phyloP scores from a whole-genome alignment of 306 rosid species.

The Quercus cerris region DNA sequence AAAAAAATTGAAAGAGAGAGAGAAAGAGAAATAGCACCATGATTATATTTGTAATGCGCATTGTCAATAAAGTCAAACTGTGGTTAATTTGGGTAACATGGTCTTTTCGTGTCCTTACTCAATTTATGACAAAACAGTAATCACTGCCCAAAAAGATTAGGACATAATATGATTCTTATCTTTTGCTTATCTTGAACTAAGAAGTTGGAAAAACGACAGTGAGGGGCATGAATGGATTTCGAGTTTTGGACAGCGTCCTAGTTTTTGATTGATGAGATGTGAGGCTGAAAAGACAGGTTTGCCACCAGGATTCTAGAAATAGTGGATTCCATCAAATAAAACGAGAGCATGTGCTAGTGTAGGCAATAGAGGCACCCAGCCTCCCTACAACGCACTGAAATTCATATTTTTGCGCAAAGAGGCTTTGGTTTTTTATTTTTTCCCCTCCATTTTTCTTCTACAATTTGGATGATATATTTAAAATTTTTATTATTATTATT shows the following conservation, averaged over 20 bases:
- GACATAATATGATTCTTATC: constrained; percentile 7
- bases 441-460: no score
- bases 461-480: no score
- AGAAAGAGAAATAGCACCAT: constrained; percentile 12
- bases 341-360: background rate
- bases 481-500: no score
- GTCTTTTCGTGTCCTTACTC: constrained; percentile 9
- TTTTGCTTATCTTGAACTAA: background rate
- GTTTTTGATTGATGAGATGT: constrained; percentile 23
- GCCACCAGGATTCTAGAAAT: background rate
- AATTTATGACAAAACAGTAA: constrained; percentile 5
- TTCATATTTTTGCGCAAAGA: no score
- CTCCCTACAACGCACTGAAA: no score
- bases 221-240: background rate
- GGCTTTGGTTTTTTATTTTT: no score
- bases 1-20: background rate
- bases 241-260: constrained; percentile 26
- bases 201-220: constrained; percentile 28
- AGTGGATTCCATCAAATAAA: background rate
- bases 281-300: constrained; percentile 20
- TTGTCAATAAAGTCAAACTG: constrained; percentile 1
- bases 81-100: constrained; percentile 3
- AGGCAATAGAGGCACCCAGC: background rate
- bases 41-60: constrained; percentile 10
- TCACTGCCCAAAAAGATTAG: constrained; percentile 6